phyloP scores from a whole-genome alignment of 768 basidiomycete species.

The Cystobasidium onofrii region DNA sequence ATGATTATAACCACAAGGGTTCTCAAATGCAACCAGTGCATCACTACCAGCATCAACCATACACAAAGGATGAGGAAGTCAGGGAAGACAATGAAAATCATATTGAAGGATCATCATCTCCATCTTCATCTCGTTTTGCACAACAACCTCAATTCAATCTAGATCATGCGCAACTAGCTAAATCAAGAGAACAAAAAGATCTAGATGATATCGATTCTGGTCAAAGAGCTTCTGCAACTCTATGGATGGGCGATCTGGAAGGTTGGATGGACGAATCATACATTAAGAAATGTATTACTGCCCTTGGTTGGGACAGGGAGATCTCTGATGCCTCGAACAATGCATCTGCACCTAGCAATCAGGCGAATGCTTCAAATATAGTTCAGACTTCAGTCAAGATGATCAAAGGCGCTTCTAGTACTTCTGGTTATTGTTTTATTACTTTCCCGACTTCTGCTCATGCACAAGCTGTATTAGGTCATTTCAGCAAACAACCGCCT shows the following conservation, averaged over 20 bases:
- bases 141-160: slow-evolving; percentile 31
- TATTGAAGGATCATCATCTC: slow-evolving; percentile 63
- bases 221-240: slow-evolving; percentile 41
- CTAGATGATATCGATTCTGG: slow-evolving; percentile 29
- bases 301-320: slow-evolving; percentile 23
- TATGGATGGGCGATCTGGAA: slow-evolving; percentile 82
- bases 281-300: slow-evolving; percentile 52
- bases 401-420: slow-evolving; percentile 44
- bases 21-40: neutral
- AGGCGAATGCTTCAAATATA: neutral
- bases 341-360: neutral
- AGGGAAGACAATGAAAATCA: slow-evolving; percentile 34
- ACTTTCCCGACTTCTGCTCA: slow-evolving; percentile 67
- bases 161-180: slow-evolving; percentile 29
- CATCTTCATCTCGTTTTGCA: slow-evolving; percentile 60
- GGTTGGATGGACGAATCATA: slow-evolving; percentile 98
- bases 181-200: slow-evolving; percentile 26
- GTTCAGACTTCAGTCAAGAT: slow-evolving; percentile 56
- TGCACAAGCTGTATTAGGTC: slow-evolving; percentile 62
- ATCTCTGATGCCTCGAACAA: neutral
- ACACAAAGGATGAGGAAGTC: neutral
- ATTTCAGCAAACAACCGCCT: slow-evolving; percentile 51
- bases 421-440: slow-evolving; percentile 79
- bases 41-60: neutral
- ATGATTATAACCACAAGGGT: neutral